phyloP scores from a whole-genome alignment of 2,329 filamentous ascomycete species.

The Colletotrichum ledebouriae region DNA sequence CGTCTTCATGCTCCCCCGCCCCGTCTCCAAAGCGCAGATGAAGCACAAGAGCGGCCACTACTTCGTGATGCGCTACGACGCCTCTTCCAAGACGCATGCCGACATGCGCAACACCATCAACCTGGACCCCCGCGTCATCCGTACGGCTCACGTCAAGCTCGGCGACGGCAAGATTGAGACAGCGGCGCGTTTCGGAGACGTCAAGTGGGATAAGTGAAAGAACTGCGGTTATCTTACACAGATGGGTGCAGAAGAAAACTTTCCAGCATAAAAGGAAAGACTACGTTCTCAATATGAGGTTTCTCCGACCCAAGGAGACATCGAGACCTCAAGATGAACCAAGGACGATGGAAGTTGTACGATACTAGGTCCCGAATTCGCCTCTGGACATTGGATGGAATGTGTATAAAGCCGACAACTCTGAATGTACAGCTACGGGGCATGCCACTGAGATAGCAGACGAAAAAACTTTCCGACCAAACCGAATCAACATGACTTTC shows the following conservation, averaged over 20 bases:
- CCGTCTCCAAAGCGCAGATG: conserved; percentile 84
- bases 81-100: conserved; percentile 79
- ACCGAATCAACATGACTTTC: neutral
- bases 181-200: conserved; percentile 61
- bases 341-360: conserved; percentile 31
- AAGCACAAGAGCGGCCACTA: conserved; percentile 91
- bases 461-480: conserved; percentile 6
- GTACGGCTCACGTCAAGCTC: conserved; percentile 88
- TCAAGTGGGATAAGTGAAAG: conserved; percentile 61
- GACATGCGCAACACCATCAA: conserved; percentile 81
- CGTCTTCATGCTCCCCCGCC: conserved; percentile 85
- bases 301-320: neutral
- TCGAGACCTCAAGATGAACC: neutral
- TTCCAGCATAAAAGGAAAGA: neutral
- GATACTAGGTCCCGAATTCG: conserved; percentile 30
- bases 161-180: conserved; percentile 73
- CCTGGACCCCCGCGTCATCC: conserved; percentile 91
- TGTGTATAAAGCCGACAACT: conserved; percentile 28
- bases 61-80: conserved; percentile 97
- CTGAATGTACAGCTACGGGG: conserved; percentile 36
- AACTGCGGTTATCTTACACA: neutral
- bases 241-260: too few relatives aligned
- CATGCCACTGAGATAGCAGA: conserved; percentile 26
- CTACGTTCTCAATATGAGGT: neutral
- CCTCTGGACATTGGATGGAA: conserved; percentile 10